Evolutionary conservation across 1,284 basidiomycete species (phyloP).

Genomic region (Leccinum pachyderme): DNA sequence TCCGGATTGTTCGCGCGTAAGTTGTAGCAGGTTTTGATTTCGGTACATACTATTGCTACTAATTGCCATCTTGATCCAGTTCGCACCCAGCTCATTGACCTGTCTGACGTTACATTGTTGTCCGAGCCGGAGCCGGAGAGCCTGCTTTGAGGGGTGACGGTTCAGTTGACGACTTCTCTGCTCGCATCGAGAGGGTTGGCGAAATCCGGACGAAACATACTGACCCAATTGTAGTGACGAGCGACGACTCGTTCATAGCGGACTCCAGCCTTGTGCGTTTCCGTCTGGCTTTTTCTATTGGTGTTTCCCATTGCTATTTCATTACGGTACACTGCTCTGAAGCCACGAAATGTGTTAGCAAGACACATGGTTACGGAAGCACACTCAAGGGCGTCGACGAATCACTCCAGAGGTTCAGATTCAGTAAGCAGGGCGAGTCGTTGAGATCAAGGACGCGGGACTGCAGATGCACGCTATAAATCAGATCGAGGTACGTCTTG

Average conservation of each 20-base stretch:
- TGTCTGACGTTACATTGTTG: no score
- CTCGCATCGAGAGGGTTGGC: no score
- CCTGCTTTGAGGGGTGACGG: no score
- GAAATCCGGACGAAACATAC: no score
- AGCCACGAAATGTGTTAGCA: conserved; percentile 65
- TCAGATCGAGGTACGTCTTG: conserved; percentile 70
- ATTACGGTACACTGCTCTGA: neutral
- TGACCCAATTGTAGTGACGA: no score
- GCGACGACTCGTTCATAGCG: no score
- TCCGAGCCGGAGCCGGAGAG: no score
- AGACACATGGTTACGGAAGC: conserved; percentile 56
- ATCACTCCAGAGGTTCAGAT: conserved; percentile 52
- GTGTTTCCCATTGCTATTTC: neutral
- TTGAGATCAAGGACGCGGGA: conserved; percentile 62
- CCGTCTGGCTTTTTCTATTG: neutral
- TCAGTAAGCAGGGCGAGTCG: conserved; percentile 39
- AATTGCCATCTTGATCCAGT: neutral
- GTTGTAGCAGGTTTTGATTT: neutral
- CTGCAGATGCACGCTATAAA: conserved; percentile 72
- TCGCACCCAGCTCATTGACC: neutral
- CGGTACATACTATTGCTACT: neutral
- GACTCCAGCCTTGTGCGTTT: conserved; percentile 38
- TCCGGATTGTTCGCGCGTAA: neutral
- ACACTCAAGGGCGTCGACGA: conserved; percentile 55
- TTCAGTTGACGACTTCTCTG: no score